These are phyloP conservation scores for Colletotrichum gigasporum DNA, from an alignment of 2,329 filamentous ascomycete genomes.

Conservation along the genomic window DNA sequence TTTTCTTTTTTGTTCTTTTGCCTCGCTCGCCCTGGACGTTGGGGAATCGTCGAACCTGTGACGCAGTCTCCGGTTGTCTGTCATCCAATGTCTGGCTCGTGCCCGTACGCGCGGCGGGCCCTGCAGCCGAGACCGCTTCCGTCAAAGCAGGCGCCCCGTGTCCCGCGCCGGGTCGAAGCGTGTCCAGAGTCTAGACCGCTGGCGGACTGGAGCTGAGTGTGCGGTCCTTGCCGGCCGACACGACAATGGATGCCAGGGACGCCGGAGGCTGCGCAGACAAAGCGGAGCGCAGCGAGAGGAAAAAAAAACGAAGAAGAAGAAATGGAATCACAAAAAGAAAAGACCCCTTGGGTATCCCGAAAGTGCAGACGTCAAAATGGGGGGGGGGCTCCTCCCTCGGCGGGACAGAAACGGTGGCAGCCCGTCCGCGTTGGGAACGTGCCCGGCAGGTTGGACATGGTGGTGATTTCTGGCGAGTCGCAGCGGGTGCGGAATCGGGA, in stretches of 20 bases:
- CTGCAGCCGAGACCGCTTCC: slow-evolving; percentile 11
- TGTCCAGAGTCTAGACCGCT: background rate
- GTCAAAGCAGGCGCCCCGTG: slow-evolving; percentile 12
- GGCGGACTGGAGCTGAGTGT: no score
- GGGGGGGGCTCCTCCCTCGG: no score
- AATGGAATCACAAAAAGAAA: no score
- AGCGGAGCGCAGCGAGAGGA: background rate
- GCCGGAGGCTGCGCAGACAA: no score
- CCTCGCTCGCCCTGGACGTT: background rate
- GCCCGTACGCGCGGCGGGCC: background rate
- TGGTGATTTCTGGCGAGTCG: slow-evolving; percentile 1
- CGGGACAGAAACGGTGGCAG: no score
- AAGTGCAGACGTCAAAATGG: no score
- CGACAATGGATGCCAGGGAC: no score
- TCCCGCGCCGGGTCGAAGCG: background rate
- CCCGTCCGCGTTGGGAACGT: no score
- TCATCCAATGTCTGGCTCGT: slow-evolving; percentile 14
- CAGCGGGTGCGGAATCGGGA: slow-evolving; percentile 11
- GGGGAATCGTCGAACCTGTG: background rate
- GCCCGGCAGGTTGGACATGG: background rate
- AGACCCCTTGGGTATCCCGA: no score
- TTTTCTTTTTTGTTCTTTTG: no score
- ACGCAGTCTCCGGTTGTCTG: slow-evolving; percentile 1
- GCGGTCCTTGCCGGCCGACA: no score
- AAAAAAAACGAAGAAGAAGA: background rate